phyloP scores from a whole-genome alignment of 768 basidiomycete species.

The Mycena alexandri region DNA sequence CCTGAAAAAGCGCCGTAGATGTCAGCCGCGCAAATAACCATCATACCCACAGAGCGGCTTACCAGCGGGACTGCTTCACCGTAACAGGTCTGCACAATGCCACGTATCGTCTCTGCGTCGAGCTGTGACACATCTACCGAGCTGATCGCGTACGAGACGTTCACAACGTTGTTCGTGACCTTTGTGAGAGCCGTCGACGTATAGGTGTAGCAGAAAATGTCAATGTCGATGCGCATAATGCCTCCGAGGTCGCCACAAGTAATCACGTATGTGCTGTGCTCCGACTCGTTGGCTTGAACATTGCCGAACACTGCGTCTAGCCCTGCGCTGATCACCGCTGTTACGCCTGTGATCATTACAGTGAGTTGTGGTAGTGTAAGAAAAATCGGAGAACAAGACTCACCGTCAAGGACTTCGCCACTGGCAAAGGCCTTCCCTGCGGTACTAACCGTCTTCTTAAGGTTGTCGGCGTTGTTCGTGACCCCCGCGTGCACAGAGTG shows the following conservation, averaged over 20 bases:
- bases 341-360: slow-evolving; percentile 1
- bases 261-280: slow-evolving; percentile 9
- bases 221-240: slow-evolving; percentile 12
- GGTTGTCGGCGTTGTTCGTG: neutral
- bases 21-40: too few species aligned
- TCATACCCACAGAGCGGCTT: neutral
- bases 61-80: neutral
- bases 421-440: slow-evolving; percentile 8
- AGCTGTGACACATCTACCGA: slow-evolving; percentile 11
- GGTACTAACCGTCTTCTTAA: too few species aligned
- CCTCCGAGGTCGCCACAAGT: slow-evolving; percentile 6
- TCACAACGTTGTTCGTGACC: slow-evolving; percentile 8
- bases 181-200: neutral
- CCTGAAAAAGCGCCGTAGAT: too few species aligned
- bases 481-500: slow-evolving; percentile 2
- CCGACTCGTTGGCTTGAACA: slow-evolving; percentile 11
- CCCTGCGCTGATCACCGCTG: neutral
- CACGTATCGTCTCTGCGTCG: slow-evolving; percentile 1
- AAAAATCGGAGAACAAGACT: neutral
- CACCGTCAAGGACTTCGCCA: slow-evolving; percentile 1
- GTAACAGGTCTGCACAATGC: slow-evolving; percentile 13
- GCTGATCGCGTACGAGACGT: slow-evolving; percentile 1
- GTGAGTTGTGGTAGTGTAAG: neutral
- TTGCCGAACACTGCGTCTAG: too few species aligned
- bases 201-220: slow-evolving; percentile 14